These are phyloP conservation scores for Nidularia pulvinata DNA, from an alignment of 768 basidiomycete genomes.

Conservation along the genomic window DNA sequence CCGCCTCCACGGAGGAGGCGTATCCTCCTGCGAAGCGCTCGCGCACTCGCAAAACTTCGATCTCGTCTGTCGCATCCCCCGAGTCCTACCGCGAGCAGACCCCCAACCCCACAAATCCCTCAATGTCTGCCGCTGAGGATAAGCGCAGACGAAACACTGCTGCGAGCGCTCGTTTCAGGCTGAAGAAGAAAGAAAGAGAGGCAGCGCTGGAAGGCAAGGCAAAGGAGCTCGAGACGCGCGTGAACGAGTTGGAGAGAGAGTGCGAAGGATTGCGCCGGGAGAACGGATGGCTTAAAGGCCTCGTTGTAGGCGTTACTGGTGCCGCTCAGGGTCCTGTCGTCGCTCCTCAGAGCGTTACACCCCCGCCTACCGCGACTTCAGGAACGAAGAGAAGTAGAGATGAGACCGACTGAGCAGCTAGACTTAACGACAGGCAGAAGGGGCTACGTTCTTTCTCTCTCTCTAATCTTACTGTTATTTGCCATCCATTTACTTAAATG, in stretches of 20 bases:
- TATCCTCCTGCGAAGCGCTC: conserved; percentile 49
- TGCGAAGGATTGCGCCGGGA: conserved; percentile 87
- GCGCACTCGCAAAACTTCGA: conserved; percentile 53
- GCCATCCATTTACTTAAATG: no score
- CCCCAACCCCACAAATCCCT: conserved; percentile 14
- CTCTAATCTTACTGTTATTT: no score
- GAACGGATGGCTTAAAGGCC: conserved; percentile 91
- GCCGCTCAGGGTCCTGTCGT: conserved; percentile 45
- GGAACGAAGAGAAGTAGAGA: conserved; percentile 32
- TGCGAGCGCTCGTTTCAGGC: conserved; percentile 88
- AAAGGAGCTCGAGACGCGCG: conserved; percentile 81
- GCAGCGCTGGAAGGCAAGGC: conserved; percentile 83
- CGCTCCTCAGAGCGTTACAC: conserved; percentile 13
- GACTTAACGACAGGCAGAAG: not conserved
- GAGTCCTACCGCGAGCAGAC: conserved; percentile 20
- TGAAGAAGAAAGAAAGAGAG: conserved; percentile 97
- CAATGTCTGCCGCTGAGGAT: conserved; percentile 70
- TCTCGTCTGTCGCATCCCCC: conserved; percentile 27
- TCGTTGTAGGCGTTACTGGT: conserved; percentile 88
- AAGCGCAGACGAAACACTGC: conserved; percentile 94
- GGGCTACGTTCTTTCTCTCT: no score
- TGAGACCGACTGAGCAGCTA: conserved; percentile 8
- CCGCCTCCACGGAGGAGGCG: conserved; percentile 23
- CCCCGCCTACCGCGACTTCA: conserved; percentile 12
- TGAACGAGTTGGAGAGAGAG: conserved; percentile 85